phyloP scores from a whole-genome alignment of 2,329 filamentous ascomycete species.

The Beauveria asiatica region DNA sequence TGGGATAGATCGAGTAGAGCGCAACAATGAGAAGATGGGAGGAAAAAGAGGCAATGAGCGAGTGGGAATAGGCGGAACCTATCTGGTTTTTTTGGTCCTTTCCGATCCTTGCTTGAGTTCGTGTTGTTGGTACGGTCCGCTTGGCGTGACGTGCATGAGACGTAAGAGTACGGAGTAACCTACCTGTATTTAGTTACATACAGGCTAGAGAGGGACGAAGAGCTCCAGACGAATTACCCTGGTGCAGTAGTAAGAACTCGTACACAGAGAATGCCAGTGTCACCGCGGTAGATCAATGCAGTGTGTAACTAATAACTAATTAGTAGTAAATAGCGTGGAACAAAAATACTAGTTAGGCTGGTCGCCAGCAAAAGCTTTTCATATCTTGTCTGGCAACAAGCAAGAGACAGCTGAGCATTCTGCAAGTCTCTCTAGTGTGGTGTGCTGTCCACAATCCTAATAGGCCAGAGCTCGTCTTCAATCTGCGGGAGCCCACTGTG shows the following conservation, averaged over 20 bases:
- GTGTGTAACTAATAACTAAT: no score
- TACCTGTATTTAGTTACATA: neutral
- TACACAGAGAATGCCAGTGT: no score
- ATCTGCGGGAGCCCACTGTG: neutral
- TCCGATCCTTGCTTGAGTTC: neutral
- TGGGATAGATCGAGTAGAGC: neutral
- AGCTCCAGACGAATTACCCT: no score
- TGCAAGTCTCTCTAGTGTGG: neutral
- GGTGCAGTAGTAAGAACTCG: no score
- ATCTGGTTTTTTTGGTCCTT: constrained; percentile 3
- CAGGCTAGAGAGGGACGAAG: no score
- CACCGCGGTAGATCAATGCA: no score
- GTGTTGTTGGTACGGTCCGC: neutral
- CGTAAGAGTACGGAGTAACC: neutral
- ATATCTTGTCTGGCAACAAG: no score
- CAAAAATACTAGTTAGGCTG: no score
- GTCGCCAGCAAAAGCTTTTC: neutral
- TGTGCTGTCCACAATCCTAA: neutral
- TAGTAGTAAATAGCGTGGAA: no score
- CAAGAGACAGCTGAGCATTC: neutral
- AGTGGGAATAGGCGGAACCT: neutral
- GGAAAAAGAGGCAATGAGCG: neutral
- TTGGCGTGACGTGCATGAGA: constrained; percentile 9
- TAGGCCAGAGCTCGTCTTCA: neutral
- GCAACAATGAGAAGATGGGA: no score